Evolutionary conservation across 2,329 filamentous ascomycete species (phyloP).

Genomic region (Aureobasidium namibiae): DNA sequence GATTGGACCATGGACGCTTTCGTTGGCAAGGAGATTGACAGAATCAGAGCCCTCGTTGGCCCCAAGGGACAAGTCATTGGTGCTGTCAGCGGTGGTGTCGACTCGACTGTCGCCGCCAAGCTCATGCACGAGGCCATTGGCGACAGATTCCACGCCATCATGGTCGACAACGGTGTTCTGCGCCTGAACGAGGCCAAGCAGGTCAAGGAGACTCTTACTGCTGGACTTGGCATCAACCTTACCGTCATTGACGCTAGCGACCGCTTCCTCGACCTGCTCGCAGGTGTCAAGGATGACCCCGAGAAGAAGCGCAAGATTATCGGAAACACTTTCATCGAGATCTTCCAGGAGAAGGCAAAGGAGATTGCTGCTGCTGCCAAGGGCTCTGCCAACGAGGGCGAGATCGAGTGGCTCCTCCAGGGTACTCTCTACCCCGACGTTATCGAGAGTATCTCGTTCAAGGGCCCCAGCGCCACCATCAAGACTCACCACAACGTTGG

Average conservation of each 20-base stretch:
- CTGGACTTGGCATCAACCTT: slow-evolving; percentile 82
- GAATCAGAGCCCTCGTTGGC: slow-evolving; percentile 77
- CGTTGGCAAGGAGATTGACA: slow-evolving; percentile 66
- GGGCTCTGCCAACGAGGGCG: slow-evolving; percentile 58
- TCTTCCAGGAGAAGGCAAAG: slow-evolving; percentile 74
- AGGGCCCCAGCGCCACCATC: slow-evolving; percentile 62
- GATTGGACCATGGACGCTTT: slow-evolving; percentile 87
- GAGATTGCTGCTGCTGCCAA: slow-evolving; percentile 65
- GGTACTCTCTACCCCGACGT: slow-evolving; percentile 74
- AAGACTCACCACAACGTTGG: slow-evolving; percentile 70
- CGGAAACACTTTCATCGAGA: slow-evolving; percentile 68
- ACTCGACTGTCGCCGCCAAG: slow-evolving; percentile 78
- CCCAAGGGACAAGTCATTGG: slow-evolving; percentile 73
- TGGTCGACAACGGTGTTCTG: slow-evolving; percentile 82
- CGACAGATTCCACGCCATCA: slow-evolving; percentile 73
- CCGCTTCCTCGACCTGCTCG: slow-evolving; percentile 66
- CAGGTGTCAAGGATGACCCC: slow-evolving; percentile 64
- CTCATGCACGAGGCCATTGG: slow-evolving; percentile 83
- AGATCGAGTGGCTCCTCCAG: slow-evolving; percentile 80
- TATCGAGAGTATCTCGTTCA: slow-evolving; percentile 65
- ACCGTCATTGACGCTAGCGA: slow-evolving; percentile 76
- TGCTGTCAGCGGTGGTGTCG: slow-evolving; percentile 75
- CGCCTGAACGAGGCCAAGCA: slow-evolving; percentile 74
- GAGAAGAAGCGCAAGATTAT: slow-evolving; percentile 91
- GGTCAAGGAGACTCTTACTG: slow-evolving; percentile 69